phyloP scores from a whole-genome alignment of 2,329 filamentous ascomycete species.

The Claviceps purpurea region DNA sequence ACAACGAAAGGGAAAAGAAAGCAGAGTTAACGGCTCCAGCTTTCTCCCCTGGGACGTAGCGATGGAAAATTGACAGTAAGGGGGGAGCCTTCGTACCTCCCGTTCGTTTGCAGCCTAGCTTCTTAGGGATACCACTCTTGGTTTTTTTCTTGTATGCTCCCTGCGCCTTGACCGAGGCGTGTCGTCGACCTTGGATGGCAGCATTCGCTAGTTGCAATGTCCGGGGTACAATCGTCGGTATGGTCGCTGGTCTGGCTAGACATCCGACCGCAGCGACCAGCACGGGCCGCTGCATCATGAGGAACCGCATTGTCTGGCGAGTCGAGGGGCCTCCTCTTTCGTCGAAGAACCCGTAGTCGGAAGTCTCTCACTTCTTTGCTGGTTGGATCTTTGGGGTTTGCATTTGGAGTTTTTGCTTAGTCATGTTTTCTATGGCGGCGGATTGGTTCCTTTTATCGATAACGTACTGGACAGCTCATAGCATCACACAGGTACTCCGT shows the following conservation, averaged over 20 bases:
- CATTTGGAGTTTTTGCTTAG: slow-evolving; percentile 6
- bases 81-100: slow-evolving; percentile 46
- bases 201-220: slow-evolving; percentile 23
- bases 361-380: background rate
- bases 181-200: slow-evolving; percentile 35
- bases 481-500: background rate
- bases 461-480: background rate
- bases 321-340: slow-evolving; percentile 1
- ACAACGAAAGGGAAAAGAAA: background rate
- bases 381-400: background rate
- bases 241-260: background rate
- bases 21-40: no score
- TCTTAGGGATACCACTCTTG: slow-evolving; percentile 55
- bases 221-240: background rate
- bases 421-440: background rate
- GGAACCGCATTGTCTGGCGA: slow-evolving; percentile 28
- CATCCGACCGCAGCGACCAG: slow-evolving; percentile 21
- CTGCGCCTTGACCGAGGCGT: slow-evolving; percentile 49
- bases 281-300: slow-evolving; percentile 32
- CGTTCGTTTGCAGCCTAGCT: slow-evolving; percentile 86
- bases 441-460: background rate
- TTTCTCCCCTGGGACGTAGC: no score
- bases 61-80: background rate
- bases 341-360: background rate
- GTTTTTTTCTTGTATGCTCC: slow-evolving; percentile 53